Evolutionary conservation across 306 rosid genomes (phyloP).

Genomic region (Rosa persica): DNA sequence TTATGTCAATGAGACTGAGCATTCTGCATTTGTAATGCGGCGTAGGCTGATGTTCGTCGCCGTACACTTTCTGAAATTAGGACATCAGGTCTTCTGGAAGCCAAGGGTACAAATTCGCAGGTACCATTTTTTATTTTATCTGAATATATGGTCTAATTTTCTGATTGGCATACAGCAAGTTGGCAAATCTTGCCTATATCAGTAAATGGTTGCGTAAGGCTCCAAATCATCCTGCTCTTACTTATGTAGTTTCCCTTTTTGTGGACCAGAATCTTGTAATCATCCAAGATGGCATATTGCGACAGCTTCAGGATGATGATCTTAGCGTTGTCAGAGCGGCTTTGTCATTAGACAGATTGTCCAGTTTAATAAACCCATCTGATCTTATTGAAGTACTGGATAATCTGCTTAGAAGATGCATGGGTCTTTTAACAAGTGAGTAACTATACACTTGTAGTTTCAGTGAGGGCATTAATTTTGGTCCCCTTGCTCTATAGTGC

Average conservation of each 20-base stretch:
- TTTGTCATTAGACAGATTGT: conserved; percentile 57
- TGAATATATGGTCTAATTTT: not conserved
- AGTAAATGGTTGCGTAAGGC: not conserved
- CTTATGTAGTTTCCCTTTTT: conserved; percentile 10
- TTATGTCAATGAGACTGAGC: not conserved
- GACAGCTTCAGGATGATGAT: conserved; percentile 79
- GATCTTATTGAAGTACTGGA: conserved; percentile 61
- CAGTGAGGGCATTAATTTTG: not conserved
- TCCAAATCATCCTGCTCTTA: not conserved
- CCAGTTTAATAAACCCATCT: conserved; percentile 45
- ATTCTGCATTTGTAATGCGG: conserved; percentile 23
- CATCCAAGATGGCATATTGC: conserved; percentile 64
- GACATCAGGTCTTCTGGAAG: conserved; percentile 45
- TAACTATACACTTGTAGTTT: not conserved
- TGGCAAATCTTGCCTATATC: not conserved
- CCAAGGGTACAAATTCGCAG: conserved; percentile 54
- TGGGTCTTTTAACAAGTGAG: conserved; percentile 55
- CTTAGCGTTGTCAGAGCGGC: conserved; percentile 78
- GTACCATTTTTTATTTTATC: conserved; percentile 29
- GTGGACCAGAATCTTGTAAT: conserved; percentile 58
- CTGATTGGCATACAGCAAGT: not conserved
- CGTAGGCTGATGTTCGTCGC: conserved; percentile 81
- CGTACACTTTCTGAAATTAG: conserved; percentile 55
- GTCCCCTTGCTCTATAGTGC: not conserved
- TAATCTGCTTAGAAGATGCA: conserved; percentile 61